Evolutionary conservation across 164 flowering plant species (phyloP).

Genomic region (Cinnamomum chago): DNA sequence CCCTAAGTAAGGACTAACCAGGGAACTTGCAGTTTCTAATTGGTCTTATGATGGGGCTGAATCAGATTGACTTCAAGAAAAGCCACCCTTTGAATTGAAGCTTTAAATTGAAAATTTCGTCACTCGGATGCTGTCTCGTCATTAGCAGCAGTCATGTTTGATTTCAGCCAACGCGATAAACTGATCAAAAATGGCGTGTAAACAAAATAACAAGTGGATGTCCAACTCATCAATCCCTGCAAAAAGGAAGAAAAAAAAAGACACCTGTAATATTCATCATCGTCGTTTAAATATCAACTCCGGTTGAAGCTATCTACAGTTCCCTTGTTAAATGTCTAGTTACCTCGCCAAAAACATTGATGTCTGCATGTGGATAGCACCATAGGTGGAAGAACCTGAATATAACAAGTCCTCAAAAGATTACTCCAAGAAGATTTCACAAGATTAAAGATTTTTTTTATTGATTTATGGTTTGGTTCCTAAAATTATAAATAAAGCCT

Average conservation of each 20-base stretch:
- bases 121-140: conserved; percentile 1
- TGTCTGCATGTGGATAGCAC: conserved; percentile 78
- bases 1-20: neutral
- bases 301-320: no score
- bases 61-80: neutral
- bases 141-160: conserved; percentile 17
- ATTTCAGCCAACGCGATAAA: conserved; percentile 66
- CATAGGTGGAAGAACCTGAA: conserved; percentile 74
- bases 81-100: neutral
- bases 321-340: neutral
- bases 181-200: conserved; percentile 70
- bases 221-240: conserved; percentile 85
- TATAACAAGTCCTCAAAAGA: neutral
- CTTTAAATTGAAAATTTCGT: neutral
- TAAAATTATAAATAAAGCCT: conserved; percentile 1
- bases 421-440: neutral
- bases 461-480: neutral
- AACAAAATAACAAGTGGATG: conserved; percentile 79
- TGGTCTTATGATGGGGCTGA: no score
- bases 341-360: conserved; percentile 76
- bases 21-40: no score
- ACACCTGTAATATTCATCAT: neutral
- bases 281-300: neutral
- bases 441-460: neutral
- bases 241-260: neutral